Evolutionary conservation across 306 rosid genomes (phyloP), one percentile per base, ranked within the genome.

Genomic region (Cyclanthera cordifolia): DNA sequence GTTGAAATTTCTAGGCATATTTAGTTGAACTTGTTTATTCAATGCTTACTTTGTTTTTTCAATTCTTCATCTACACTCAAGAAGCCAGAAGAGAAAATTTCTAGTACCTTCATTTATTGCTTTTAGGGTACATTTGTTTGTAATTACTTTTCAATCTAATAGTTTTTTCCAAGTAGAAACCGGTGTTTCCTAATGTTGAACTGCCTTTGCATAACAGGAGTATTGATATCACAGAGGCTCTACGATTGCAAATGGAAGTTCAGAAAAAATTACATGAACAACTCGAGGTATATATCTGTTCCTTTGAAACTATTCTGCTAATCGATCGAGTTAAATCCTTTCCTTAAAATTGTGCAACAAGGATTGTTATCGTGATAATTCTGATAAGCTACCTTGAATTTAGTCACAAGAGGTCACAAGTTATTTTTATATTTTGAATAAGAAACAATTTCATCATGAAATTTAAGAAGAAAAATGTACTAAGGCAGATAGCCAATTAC

Each of bases 171-270:
- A 27, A 67, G 21, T 47, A 20, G 23, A 13, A 66, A 15, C 6
- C 28, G 25, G 11, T 8, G 16, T 53, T 46, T 56, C 19, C 37
- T 65, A 32, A 54, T 51, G 66, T 70, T 8, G 28, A 45, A 15
- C 63, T 46, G 16, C 65, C 23, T 60, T 79, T 79, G 25, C 64
- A 74, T 76, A 61, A 59, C 90, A 94, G 99, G 67, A 87, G 99
- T 54, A 85, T 90, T 14, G 92, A 90, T 83, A 86, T 94, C 61
- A 94, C 99, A 50, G 99, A 94, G 79, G 99, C 99, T 77, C 85
- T 94, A 78, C 83, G 97, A 13, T n/a, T 94, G 84, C 97, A 94
- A 83, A 90, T 94, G 97, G 99, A 94, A 82, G 97, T 94, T 77
- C 99, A 94, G 84, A 94, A 94, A 82, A 86, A 84, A 74, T 80